Percentiles rank a stretch among this genome's conserved stretches.
phyloP scores from a whole-genome alignment of 257 asterid genomes.

The Ophiorrhiza pumila region DNA sequence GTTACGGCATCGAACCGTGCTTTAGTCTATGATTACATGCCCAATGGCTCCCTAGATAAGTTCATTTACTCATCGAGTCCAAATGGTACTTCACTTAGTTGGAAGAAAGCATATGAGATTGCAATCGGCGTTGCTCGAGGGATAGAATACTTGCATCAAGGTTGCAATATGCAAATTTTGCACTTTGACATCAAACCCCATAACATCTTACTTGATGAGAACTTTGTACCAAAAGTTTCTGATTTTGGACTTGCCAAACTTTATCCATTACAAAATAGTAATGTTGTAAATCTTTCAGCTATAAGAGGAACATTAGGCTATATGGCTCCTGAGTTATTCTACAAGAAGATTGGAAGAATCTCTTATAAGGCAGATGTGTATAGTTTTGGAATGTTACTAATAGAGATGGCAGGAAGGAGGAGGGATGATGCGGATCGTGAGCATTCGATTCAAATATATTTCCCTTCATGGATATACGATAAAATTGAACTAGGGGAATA shows the following conservation, averaged over 20 bases:
- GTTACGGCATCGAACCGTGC: neutral
- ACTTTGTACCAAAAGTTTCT: neutral
- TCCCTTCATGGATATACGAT: neutral
- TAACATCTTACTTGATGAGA: too few species aligned
- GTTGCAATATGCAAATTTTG: neutral
- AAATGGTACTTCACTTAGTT: too few species aligned
- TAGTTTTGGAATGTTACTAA: too few species aligned
- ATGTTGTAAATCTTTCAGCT: neutral
- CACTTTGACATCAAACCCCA: neutral
- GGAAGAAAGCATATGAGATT: too few species aligned
- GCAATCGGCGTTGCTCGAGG: neutral
- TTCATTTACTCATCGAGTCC: too few species aligned
- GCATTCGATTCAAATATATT: slow-evolving; percentile 1
- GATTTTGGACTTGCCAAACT: neutral
- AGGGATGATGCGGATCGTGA: neutral
- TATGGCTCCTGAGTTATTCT: too few species aligned
- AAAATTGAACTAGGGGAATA: neutral
- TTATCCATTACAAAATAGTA: neutral
- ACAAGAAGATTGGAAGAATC: too few species aligned
- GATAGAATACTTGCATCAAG: neutral
- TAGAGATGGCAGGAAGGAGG: slow-evolving; percentile 4
- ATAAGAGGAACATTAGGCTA: neutral
- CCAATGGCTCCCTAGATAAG: too few species aligned
- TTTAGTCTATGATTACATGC: too few species aligned
- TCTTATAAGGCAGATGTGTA: too few species aligned